A percentile compares a stretch with the other conserved stretches of the same genome.
These are phyloP conservation scores for Claviceps spartinae DNA, from an alignment of 2,329 filamentous ascomycete species.

Conservation along the genomic window DNA sequence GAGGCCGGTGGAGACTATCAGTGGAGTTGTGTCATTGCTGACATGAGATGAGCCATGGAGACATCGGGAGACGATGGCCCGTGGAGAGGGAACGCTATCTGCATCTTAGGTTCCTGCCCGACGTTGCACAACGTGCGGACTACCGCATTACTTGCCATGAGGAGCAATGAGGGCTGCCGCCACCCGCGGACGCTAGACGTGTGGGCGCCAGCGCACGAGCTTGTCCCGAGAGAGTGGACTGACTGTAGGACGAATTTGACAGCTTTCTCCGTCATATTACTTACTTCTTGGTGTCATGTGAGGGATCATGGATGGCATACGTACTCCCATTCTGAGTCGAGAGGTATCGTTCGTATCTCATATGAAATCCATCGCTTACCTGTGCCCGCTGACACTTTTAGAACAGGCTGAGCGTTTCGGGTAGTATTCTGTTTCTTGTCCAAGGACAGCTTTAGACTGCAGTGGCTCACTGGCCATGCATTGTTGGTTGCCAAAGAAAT, in stretches of 20 bases:
- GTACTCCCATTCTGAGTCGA: not conserved
- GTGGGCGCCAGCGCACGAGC: slow-evolving; percentile 4
- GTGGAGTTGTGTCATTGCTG: slow-evolving; percentile 4
- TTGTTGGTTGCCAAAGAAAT: not conserved
- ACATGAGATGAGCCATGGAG: slow-evolving; percentile 6
- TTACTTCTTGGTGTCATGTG: not conserved
- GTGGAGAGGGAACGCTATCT: slow-evolving; percentile 4
- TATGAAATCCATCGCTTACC: not conserved
- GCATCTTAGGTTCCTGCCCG: slow-evolving; percentile 6
- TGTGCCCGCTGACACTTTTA: not conserved
- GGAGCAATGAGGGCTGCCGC: not conserved
- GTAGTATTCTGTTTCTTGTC: no score
- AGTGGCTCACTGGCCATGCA: not conserved
- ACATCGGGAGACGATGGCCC: not conserved
- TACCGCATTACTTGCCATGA: not conserved
- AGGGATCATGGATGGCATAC: not conserved
- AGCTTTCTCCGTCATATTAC: not conserved
- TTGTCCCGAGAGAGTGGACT: slow-evolving; percentile 9
- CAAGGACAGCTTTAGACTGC: not conserved
- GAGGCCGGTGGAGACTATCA: not conserved
- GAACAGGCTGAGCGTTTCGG: not conserved
- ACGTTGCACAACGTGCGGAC: slow-evolving; percentile 8
- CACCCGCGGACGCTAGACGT: not conserved
- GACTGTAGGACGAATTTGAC: not conserved
- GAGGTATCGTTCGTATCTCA: not conserved